These are phyloP conservation scores for Gonium pectorale DNA, from an alignment of 139 green algal genomes.

Conservation along the genomic window DNA sequence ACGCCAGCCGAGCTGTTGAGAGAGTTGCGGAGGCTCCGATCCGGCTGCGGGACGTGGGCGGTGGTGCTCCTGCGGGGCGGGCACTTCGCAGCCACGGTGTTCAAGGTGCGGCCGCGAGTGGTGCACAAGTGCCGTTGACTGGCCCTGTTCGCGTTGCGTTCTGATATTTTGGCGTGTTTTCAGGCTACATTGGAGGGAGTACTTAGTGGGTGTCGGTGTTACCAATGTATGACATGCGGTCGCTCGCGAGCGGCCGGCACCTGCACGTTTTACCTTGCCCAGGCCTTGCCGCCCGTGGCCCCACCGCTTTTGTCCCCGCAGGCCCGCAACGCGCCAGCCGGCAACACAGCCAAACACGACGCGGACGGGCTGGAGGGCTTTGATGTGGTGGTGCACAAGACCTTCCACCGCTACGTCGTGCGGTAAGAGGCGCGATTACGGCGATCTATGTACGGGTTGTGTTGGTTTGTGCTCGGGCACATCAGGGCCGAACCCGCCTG, in stretches of 20 bases:
- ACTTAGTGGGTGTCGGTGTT: no score
- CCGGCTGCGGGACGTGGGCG: conserved; percentile 38
- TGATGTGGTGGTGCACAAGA: conserved; percentile 81
- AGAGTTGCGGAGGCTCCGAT: conserved; percentile 56
- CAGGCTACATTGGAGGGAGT: no score
- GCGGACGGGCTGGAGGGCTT: conserved; percentile 43
- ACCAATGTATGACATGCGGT: no score
- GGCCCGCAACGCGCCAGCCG: neutral
- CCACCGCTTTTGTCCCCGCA: neutral
- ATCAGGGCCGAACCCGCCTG: no score
- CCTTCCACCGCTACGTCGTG: conserved; percentile 91
- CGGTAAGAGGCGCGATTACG: no score
- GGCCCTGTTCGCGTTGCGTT: no score
- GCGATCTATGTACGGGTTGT: no score
- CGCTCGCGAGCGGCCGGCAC: no score
- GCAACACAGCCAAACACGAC: conserved; percentile 34
- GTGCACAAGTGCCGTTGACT: neutral
- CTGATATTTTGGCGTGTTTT: no score
- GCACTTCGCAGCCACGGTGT: conserved; percentile 85
- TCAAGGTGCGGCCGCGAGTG: conserved; percentile 40
- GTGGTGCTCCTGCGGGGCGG: conserved; percentile 67
- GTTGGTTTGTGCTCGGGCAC: no score
- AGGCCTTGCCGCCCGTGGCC: no score
- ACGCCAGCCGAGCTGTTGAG: conserved; percentile 37
- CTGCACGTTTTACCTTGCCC: no score